Base-by-base conservation (phyloP, 1,284 basidiomycete species). In the Sporisorium iseilematis-ciliati region DNA sequence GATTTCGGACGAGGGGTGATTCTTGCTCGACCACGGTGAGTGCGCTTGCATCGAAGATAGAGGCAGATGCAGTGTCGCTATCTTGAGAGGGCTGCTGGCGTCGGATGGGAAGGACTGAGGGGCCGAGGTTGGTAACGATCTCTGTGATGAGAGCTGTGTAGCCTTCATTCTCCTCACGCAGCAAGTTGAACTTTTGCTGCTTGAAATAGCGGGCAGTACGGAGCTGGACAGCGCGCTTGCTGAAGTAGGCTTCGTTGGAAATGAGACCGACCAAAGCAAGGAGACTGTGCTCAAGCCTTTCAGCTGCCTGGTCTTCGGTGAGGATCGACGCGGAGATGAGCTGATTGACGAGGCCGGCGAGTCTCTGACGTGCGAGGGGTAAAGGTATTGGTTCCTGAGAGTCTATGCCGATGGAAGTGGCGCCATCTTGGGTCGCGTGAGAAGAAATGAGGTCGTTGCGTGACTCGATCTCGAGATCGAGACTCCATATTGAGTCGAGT, bases 151-250 rank as follows among this genome's bases (percentile, higher is more conserved):
- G 90, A 82, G 95, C 95, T 80, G 93, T 93, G 87, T 95, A 99
- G 6, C 97, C 97, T 87, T 99, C 95, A 0, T 94, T 95, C 78
- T 97, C 94, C 87, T 99, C 97, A 43, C 97, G 92, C 11, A 98
- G 89, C 35, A 99, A 89, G 82, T 99, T 99, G 88, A 95, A 97
- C 86, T 97, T 98, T 87, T 95, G 95, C 86, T 99, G 97, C 86
- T 96, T 97, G 89, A 96, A 99, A 86, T 77, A 69, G 14, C 55
- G 65, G 4, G 79, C 70, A 18, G 83, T 85, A 49, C 82, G 81
- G 59, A 85, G 70, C 50, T 80, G 80, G 20, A 83, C 74, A 11
- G 68, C 70, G 20, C 80, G 82, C 26, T 71, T 70, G 45, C 73
- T 67, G 64, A 84, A 82, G 43, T 57, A 62, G 21, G 43, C 58